These are phyloP conservation scores for Xylaria longipes DNA, from an alignment of 495 filamentous ascomycete genomes.

Conservation along the genomic window DNA sequence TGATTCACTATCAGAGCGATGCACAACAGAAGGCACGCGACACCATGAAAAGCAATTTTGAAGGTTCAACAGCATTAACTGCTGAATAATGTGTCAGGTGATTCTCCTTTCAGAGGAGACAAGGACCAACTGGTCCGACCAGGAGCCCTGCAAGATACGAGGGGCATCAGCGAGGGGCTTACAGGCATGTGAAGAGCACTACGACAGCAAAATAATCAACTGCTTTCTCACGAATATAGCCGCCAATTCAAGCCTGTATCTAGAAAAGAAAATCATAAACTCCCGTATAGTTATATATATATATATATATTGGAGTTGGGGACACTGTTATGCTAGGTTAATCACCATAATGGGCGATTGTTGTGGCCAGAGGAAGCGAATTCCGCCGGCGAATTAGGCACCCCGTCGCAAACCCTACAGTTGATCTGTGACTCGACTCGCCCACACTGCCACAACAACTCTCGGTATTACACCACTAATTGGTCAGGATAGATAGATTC, in stretches of 20 bases:
- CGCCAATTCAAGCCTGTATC: not conserved
- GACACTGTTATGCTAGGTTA: not conserved
- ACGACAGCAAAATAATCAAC: not conserved
- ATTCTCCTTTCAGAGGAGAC: not conserved
- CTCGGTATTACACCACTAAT: not conserved
- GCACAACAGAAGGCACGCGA: not conserved
- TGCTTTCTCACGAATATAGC: not conserved
- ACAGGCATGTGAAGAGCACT: not conserved
- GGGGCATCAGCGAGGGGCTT: not conserved
- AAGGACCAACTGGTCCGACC: slow-evolving; percentile 3
- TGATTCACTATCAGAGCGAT: not conserved
- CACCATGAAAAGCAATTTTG: not conserved
- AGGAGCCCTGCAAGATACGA: slow-evolving; percentile 8
- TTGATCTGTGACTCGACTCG: not conserved
- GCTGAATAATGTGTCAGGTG: slow-evolving; percentile 12
- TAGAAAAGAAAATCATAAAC: not conserved
- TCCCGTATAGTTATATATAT: too few relatives aligned
- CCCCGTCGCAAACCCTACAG: not conserved
- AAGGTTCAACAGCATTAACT: too few relatives aligned
- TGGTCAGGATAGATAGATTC: not conserved
- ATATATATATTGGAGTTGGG: too few relatives aligned
- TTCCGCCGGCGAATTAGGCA: not conserved
- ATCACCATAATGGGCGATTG: not conserved
- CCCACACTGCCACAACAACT: not conserved
- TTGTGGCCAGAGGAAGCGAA: not conserved